phyloP scores from a whole-genome alignment of 1,284 basidiomycete genomes.

The Heliocybe sulcata region DNA sequence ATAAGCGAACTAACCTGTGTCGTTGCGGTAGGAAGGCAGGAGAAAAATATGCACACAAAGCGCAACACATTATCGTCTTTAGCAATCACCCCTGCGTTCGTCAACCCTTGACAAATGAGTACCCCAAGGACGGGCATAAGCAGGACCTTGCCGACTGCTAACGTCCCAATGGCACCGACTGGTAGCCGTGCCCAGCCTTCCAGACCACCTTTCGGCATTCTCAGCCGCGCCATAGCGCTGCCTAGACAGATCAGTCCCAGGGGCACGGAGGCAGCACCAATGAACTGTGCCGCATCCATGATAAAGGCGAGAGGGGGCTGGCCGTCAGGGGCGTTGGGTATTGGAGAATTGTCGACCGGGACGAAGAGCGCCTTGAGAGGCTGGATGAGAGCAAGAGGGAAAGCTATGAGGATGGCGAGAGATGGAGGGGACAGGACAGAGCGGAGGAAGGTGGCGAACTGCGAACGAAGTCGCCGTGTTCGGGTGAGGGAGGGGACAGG shows the following conservation, averaged over 20 bases:
- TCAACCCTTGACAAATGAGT: constrained; percentile 48
- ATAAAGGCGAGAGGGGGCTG: constrained; percentile 67
- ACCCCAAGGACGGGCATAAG: constrained; percentile 68
- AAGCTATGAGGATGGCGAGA: constrained; percentile 55
- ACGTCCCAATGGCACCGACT: constrained; percentile 51
- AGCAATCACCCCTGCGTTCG: constrained; percentile 40
- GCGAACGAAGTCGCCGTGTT: constrained; percentile 10
- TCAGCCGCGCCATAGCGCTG: constrained; percentile 63
- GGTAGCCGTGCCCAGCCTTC: constrained; percentile 50
- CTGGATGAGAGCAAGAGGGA: constrained; percentile 60
- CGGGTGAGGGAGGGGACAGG: constrained; percentile 6
- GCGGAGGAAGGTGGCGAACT: constrained; percentile 24
- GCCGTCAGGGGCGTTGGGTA: constrained; percentile 66
- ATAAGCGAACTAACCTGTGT: constrained; percentile 33
- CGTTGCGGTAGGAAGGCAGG: constrained; percentile 60
- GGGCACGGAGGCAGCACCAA: constrained; percentile 70
- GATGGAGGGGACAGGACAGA: constrained; percentile 49
- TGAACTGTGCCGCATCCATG: constrained; percentile 57
- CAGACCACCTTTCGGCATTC: constrained; percentile 45
- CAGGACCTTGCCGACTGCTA: constrained; percentile 61
- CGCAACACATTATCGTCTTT: constrained; percentile 52
- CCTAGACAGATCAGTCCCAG: constrained; percentile 70
- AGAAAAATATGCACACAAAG: constrained; percentile 66
- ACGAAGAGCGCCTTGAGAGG: constrained; percentile 71
- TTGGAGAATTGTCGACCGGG: constrained; percentile 36